These are phyloP conservation scores for Trypanosoma congolense DNA, from an alignment of 208 protist genomes.

Conservation along the genomic window DNA sequence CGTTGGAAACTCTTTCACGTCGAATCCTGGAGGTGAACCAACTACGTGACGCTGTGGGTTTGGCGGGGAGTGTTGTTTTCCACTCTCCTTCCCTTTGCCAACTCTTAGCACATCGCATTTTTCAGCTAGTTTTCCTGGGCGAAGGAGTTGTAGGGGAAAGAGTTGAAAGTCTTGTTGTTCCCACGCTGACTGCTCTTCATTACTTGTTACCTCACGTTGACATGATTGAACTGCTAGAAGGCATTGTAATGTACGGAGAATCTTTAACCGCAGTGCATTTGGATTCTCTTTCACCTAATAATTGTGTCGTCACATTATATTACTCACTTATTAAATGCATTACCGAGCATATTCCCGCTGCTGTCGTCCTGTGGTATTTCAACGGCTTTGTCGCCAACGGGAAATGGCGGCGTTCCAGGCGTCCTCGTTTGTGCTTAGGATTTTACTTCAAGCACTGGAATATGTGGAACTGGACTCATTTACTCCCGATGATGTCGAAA, in stretches of 20 bases:
- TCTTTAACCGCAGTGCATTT: no score
- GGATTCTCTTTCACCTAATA: not conserved
- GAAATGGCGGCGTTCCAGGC: slow-evolving; percentile 22
- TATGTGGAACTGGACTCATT: slow-evolving; percentile 2
- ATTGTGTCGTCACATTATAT: not conserved
- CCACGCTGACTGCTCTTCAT: slow-evolving; percentile 16
- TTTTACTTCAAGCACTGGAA: slow-evolving; percentile 17
- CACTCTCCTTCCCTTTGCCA: slow-evolving; percentile 16
- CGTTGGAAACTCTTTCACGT: slow-evolving; percentile 13
- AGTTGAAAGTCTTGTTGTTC: not conserved
- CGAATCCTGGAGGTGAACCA: slow-evolving; percentile 6
- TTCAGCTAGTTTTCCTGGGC: slow-evolving; percentile 10
- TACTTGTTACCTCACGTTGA: slow-evolving; percentile 17
- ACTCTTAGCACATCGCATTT: slow-evolving; percentile 14
- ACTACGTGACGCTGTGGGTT: slow-evolving; percentile 2
- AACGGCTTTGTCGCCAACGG: slow-evolving; percentile 18
- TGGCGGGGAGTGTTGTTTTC: slow-evolving; percentile 11
- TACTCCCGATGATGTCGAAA: slow-evolving; percentile 3
- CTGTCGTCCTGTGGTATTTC: slow-evolving; percentile 10
- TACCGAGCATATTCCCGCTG: slow-evolving; percentile 9
- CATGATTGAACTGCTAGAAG: slow-evolving; percentile 15
- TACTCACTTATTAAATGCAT: slow-evolving; percentile 16
- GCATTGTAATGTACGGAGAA: not conserved
- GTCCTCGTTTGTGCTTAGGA: slow-evolving; percentile 8
- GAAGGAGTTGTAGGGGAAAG: not conserved